Evolutionary conservation across 495 filamentous ascomycete genomes (phyloP).

Genomic region (Penicillium manginii): DNA sequence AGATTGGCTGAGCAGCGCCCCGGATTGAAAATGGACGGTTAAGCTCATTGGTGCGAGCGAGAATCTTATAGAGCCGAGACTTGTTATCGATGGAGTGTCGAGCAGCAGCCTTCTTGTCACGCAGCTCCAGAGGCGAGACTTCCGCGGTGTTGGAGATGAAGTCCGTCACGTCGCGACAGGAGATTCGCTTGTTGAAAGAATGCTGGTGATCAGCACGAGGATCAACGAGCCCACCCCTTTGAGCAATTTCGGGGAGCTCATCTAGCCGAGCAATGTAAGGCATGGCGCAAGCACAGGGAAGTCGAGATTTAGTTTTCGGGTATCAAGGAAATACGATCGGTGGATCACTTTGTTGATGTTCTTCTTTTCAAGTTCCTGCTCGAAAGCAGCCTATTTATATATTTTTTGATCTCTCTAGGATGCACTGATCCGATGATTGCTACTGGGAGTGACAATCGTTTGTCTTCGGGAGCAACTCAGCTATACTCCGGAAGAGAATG

Average conservation of each 20-base stretch:
- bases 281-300: background rate
- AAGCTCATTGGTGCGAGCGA: constrained; percentile 15
- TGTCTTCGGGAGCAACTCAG: too few relatives aligned
- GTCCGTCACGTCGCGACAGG: constrained; percentile 15
- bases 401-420: background rate
- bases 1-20: constrained; percentile 10
- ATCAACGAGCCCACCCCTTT: constrained; percentile 12
- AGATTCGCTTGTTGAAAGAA: constrained; percentile 16
- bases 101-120: constrained; percentile 18
- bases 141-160: constrained; percentile 18
- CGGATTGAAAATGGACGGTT: constrained; percentile 13
- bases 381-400: background rate
- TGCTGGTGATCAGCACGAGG: constrained; percentile 18
- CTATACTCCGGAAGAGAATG: background rate
- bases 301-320: background rate
- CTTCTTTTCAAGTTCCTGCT: background rate
- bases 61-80: constrained; percentile 13
- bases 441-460: background rate
- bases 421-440: background rate
- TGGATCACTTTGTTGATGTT: constrained; percentile 5
- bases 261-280: constrained; percentile 10
- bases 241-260: constrained; percentile 15
- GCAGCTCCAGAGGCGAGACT: constrained; percentile 14
- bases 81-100: constrained; percentile 8
- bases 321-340: constrained; percentile 1